A percentile compares a stretch with the other conserved stretches of the same genome.
Conservation (phyloP, 805 yeast genomes). For the Scheffersomyces coipomensis region DNA sequence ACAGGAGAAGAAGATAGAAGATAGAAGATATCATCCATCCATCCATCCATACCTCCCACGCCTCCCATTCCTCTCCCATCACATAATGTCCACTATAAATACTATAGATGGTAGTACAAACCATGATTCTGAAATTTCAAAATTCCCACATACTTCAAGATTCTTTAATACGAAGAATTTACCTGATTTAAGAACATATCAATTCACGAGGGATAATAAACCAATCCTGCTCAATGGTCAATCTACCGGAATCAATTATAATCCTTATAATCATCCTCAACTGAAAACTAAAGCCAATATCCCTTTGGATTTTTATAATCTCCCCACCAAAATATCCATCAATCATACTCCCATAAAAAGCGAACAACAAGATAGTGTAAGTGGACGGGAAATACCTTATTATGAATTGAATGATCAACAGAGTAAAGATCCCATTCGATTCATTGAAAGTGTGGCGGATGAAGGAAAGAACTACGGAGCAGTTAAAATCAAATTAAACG, state of each 20-base stretch:
- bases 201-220: conserved; percentile 12
- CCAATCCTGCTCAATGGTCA: conserved; percentile 21
- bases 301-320: conserved; percentile 40
- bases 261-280: conserved; percentile 48
- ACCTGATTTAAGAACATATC: conserved; percentile 22
- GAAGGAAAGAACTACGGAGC: conserved; percentile 67
- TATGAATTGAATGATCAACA: conserved; percentile 55
- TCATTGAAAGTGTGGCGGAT: conserved; percentile 51
- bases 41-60: no score
- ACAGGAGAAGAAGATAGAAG: no score
- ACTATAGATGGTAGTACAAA: no score
- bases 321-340: conserved; percentile 24
- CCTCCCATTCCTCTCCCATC: no score
- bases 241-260: conserved; percentile 29
- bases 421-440: conserved; percentile 57
- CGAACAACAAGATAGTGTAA: conserved; percentile 7
- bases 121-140: conserved; percentile 8
- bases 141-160: conserved; percentile 24
- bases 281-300: conserved; percentile 42
- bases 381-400: conserved; percentile 46
- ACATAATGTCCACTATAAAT: no score
- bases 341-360: conserved; percentile 1
- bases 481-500: conserved; percentile 69
- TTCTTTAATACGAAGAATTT: conserved; percentile 18
- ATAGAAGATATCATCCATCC: no score